Evolutionary conservation across 1,284 basidiomycete species (phyloP).

Genomic region (Cryptococcus sp.): DNA sequence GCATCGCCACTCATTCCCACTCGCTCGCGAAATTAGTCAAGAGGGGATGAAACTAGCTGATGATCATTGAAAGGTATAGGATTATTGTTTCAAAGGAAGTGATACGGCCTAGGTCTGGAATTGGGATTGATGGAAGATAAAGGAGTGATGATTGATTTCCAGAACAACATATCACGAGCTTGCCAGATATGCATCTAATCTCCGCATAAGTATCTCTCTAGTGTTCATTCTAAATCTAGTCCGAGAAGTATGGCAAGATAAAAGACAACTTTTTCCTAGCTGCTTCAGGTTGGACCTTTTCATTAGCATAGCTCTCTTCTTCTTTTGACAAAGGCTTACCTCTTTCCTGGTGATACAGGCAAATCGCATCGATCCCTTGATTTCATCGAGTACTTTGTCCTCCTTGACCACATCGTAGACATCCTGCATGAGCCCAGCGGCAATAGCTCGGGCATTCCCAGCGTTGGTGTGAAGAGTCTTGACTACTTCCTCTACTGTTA

Average conservation of each 20-base stretch:
- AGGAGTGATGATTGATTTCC: no score
- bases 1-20: no score
- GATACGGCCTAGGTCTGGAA: no score
- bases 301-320: neutral
- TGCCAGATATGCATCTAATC: no score
- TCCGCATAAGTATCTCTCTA: no score
- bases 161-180: no score
- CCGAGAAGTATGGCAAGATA: slow-evolving; percentile 63
- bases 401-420: slow-evolving; percentile 60
- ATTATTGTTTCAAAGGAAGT: no score
- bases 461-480: slow-evolving; percentile 83
- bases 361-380: slow-evolving; percentile 73
- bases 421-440: slow-evolving; percentile 71
- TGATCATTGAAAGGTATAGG: no score
- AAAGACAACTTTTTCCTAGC: slow-evolving; percentile 70
- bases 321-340: slow-evolving; percentile 23
- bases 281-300: slow-evolving; percentile 57
- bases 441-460: slow-evolving; percentile 64
- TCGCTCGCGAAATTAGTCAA: no score
- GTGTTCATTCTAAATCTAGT: no score
- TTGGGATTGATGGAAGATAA: no score
- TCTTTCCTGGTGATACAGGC: slow-evolving; percentile 73
- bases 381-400: slow-evolving; percentile 59
- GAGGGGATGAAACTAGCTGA: no score
- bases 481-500: slow-evolving; percentile 79